Conservation (phyloP, 2,329 filamentous ascomycete species). For the Talaromyces sp. region DNA sequence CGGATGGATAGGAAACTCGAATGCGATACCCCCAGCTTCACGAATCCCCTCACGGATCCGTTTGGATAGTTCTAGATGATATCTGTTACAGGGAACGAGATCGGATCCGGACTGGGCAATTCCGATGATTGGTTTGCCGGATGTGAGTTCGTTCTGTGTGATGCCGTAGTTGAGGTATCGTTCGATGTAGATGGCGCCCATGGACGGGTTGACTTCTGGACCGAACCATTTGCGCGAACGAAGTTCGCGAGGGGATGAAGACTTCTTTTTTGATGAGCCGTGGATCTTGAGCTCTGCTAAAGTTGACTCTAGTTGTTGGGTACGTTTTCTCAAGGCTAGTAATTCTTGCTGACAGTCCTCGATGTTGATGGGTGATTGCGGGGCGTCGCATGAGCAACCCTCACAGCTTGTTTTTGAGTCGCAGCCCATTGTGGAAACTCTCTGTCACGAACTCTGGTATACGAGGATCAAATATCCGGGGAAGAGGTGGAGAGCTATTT, state of each 20-base stretch:
- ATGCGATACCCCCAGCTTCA: constrained; percentile 48
- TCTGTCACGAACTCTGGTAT: neutral
- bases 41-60: constrained; percentile 51
- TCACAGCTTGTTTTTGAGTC: constrained; percentile 29
- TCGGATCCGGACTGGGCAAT: constrained; percentile 54
- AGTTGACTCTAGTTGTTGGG: constrained; percentile 36
- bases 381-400: constrained; percentile 32
- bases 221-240: constrained; percentile 48
- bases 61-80: constrained; percentile 50
- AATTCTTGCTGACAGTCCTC: constrained; percentile 42
- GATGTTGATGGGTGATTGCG: constrained; percentile 30
- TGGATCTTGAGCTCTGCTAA: constrained; percentile 28
- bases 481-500: neutral
- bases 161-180: constrained; percentile 51
- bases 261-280: constrained; percentile 14
- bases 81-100: constrained; percentile 50
- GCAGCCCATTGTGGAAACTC: constrained; percentile 19
- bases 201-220: constrained; percentile 40
- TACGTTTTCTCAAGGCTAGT: constrained; percentile 36
- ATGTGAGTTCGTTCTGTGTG: constrained; percentile 49
- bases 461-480: neutral
- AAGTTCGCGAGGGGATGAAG: constrained; percentile 28
- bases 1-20: constrained; percentile 53
- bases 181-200: constrained; percentile 50
- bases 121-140: constrained; percentile 51